A percentile compares a stretch with the other conserved stretches of the same genome.
These are phyloP conservation scores for Thermothielavioides terrestris DNA, from an alignment of 495 filamentous ascomycete species.

Conservation along the genomic window DNA sequence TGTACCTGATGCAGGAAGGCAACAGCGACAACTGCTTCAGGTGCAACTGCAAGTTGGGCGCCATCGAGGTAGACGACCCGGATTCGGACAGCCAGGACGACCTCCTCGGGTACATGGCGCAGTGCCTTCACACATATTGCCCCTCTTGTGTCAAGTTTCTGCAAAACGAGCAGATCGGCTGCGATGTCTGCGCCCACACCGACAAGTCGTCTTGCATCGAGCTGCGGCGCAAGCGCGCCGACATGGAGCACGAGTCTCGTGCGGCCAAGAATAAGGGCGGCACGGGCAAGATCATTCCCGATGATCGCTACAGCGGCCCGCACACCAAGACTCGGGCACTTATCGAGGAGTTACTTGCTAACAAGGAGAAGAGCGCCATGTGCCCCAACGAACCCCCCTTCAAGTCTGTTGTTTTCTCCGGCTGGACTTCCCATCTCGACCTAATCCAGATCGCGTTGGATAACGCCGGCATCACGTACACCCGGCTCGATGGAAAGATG, in stretches of 20 bases:
- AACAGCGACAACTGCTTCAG: constrained; percentile 59
- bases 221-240: constrained; percentile 56
- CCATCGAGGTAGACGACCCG: constrained; percentile 40
- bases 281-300: constrained; percentile 47
- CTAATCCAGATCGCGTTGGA: constrained; percentile 81
- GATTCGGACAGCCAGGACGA: constrained; percentile 52
- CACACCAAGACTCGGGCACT: constrained; percentile 86
- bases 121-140: constrained; percentile 80
- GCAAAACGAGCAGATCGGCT: constrained; percentile 21
- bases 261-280: constrained; percentile 31
- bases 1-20: constrained; percentile 70
- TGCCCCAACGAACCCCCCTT: constrained; percentile 55
- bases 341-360: constrained; percentile 53
- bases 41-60: constrained; percentile 56
- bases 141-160: constrained; percentile 55
- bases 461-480: constrained; percentile 54
- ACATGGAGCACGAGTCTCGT: constrained; percentile 48
- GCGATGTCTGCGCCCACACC: constrained; percentile 7
- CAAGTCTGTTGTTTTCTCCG: constrained; percentile 88
- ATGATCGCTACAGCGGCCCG: constrained; percentile 69
- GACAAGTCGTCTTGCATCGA: constrained; percentile 49
- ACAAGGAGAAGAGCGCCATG: constrained; percentile 49
- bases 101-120: constrained; percentile 65
- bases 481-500: constrained; percentile 88
- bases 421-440: constrained; percentile 90